phyloP scores from a whole-genome alignment of 345 rosid species.

The Acer saccharum region DNA sequence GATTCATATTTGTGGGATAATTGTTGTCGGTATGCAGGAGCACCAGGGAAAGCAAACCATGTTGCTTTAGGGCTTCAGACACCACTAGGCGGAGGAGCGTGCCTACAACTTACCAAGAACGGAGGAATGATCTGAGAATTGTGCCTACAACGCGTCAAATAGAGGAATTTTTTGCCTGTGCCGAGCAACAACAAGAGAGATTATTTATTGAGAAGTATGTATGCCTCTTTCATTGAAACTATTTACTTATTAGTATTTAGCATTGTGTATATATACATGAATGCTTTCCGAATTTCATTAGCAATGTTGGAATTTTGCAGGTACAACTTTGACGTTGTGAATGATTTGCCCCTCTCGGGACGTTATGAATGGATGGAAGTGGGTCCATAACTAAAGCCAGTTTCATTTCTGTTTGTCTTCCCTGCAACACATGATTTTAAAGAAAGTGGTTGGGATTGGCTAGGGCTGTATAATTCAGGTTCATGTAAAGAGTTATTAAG shows the following conservation, averaged over 20 bases:
- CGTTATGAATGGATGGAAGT: conserved; percentile 76
- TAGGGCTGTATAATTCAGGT: neutral
- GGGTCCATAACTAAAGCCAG: conserved; percentile 35
- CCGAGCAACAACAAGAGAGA: conserved; percentile 58
- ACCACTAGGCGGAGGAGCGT: conserved; percentile 39
- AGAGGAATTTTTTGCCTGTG: conserved; percentile 69
- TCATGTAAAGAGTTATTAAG: conserved; percentile 35
- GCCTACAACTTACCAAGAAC: conserved; percentile 30
- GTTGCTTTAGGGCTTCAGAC: conserved; percentile 44
- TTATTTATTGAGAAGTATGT: conserved; percentile 58
- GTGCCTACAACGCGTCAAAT: conserved; percentile 57
- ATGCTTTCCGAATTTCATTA: no score
- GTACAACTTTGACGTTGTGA: conserved; percentile 79
- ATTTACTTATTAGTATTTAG: neutral
- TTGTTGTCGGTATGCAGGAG: conserved; percentile 32
- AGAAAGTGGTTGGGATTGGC: conserved; percentile 19
- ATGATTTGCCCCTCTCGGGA: conserved; percentile 74
- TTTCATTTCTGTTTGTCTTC: neutral
- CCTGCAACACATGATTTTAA: conserved; percentile 21
- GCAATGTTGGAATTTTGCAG: conserved; percentile 39
- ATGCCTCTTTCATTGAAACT: conserved; percentile 12
- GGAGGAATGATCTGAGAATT: conserved; percentile 26
- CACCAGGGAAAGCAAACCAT: conserved; percentile 59
- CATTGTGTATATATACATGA: no score
- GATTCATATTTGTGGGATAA: neutral